Percentiles rank a stretch among this genome's conserved stretches.
These are phyloP conservation scores for Atkinsonella hypoxylon DNA, from an alignment of 2,329 filamentous ascomycete species.

Conservation along the genomic window DNA sequence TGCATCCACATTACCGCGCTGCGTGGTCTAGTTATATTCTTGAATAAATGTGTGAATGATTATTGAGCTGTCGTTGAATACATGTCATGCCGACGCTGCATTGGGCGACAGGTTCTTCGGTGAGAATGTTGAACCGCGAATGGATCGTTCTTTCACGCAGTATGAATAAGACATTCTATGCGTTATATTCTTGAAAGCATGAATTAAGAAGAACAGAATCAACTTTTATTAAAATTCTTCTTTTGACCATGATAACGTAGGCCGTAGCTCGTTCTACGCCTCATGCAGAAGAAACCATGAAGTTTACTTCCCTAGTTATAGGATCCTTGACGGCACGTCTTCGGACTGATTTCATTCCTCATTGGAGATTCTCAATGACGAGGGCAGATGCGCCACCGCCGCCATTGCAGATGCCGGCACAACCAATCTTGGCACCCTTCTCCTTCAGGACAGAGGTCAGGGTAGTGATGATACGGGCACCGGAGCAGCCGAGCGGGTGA, in stretches of 20 bases:
- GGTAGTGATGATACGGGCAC: slow-evolving; percentile 86
- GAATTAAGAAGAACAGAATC: background rate
- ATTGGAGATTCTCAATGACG: slow-evolving; percentile 67
- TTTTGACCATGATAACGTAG: background rate
- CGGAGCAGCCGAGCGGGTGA: slow-evolving; percentile 86
- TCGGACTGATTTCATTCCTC: slow-evolving; percentile 30
- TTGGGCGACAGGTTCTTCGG: too few relatives aligned
- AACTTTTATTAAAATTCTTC: background rate
- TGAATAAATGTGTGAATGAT: too few relatives aligned
- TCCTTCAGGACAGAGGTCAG: slow-evolving; percentile 78
- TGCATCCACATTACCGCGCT: background rate
- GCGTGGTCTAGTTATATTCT: too few relatives aligned
- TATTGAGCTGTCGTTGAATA: background rate
- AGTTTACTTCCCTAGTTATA: slow-evolving; percentile 1
- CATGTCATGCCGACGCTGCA: background rate
- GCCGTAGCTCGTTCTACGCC: too few relatives aligned
- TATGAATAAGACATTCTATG: too few relatives aligned
- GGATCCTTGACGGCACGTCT: background rate
- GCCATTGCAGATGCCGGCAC: slow-evolving; percentile 94
- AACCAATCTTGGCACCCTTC: slow-evolving; percentile 88
- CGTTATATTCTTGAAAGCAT: background rate
- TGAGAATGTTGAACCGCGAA: too few relatives aligned
- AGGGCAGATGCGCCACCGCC: slow-evolving; percentile 90
- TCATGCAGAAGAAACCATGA: background rate
- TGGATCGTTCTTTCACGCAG: too few relatives aligned